Conservation (phyloP, 257 asterid genomes). For the Forsythia viridissima region DNA sequence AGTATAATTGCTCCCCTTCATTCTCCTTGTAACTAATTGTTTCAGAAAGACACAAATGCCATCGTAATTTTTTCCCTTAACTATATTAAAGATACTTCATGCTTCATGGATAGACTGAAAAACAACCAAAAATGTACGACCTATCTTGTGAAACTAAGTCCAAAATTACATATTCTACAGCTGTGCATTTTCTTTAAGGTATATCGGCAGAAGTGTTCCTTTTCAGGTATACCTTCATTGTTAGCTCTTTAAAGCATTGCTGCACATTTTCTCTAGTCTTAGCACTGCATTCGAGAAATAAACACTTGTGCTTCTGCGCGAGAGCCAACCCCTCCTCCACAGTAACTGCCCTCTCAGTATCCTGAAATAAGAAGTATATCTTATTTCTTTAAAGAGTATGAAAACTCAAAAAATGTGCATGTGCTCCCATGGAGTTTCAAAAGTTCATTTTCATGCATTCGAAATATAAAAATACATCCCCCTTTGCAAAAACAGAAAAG, state of each 20-base stretch:
- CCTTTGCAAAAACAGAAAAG: neutral
- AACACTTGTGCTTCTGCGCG: constrained; percentile 62
- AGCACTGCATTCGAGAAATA: constrained; percentile 79
- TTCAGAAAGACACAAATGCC: too few species aligned
- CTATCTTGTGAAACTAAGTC: too few species aligned
- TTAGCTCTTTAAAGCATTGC: constrained; percentile 68
- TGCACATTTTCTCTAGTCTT: constrained; percentile 81
- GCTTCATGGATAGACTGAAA: too few species aligned
- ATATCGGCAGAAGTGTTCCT: neutral
- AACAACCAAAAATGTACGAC: too few species aligned
- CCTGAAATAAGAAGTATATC: constrained; percentile 45
- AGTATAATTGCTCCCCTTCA: too few species aligned
- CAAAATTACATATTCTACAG: neutral
- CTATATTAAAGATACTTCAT: too few species aligned
- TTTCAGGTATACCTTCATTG: constrained; percentile 50
- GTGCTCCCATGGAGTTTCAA: neutral
- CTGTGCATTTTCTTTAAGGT: too few species aligned
- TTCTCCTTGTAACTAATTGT: too few species aligned
- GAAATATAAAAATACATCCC: neutral
- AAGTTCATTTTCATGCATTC: neutral
- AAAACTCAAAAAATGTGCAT: neutral
- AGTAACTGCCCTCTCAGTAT: constrained; percentile 69
- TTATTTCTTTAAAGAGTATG: neutral
- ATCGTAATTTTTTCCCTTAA: too few species aligned
- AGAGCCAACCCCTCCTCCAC: constrained; percentile 77